These are phyloP conservation scores for Geranium incanum DNA, from an alignment of 441 rosid genomes.

Conservation along the genomic window DNA sequence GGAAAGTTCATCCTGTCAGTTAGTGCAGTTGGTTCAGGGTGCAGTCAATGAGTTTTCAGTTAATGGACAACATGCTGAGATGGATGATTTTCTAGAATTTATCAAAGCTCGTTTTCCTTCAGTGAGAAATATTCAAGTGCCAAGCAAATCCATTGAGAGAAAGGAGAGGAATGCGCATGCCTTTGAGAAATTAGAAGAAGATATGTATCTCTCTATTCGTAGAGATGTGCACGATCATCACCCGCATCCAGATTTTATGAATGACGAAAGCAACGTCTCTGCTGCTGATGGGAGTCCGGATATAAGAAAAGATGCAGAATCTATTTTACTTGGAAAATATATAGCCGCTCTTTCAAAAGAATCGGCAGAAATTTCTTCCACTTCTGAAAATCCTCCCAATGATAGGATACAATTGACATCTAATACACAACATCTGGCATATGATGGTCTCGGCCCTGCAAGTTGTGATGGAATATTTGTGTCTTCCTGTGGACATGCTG, in stretches of 20 bases:
- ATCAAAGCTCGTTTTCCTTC: constrained; percentile 47
- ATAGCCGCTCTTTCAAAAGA: constrained; percentile 42
- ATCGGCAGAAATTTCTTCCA: constrained; percentile 32
- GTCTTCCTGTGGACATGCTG: constrained; percentile 96
- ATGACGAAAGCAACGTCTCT: constrained; percentile 26
- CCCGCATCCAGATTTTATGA: constrained; percentile 23
- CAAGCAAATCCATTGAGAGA: constrained; percentile 35
- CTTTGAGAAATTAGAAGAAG: constrained; percentile 57
- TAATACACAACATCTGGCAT: constrained; percentile 28
- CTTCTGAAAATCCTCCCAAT: constrained; percentile 35
- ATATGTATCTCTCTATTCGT: constrained; percentile 42
- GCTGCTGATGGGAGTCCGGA: constrained; percentile 30
- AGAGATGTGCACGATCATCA: constrained; percentile 31
- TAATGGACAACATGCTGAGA: constrained; percentile 39
- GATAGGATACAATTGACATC: constrained; percentile 29
- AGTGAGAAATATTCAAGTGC: constrained; percentile 36
- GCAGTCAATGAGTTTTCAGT: constrained; percentile 38
- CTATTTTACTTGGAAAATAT: constrained; percentile 44
- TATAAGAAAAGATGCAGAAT: constrained; percentile 33
- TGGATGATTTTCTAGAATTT: constrained; percentile 46
- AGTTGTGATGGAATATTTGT: constrained; percentile 87
- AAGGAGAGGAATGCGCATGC: constrained; percentile 31
- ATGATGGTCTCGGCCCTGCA: constrained; percentile 65
- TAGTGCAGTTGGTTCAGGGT: constrained; percentile 41
- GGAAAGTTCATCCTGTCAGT: constrained; percentile 36